Evolutionary conservation across 805 yeast genomes (phyloP), one percentile per base, ranked within the genome.

Genomic region (Yarrowia osloensis): DNA sequence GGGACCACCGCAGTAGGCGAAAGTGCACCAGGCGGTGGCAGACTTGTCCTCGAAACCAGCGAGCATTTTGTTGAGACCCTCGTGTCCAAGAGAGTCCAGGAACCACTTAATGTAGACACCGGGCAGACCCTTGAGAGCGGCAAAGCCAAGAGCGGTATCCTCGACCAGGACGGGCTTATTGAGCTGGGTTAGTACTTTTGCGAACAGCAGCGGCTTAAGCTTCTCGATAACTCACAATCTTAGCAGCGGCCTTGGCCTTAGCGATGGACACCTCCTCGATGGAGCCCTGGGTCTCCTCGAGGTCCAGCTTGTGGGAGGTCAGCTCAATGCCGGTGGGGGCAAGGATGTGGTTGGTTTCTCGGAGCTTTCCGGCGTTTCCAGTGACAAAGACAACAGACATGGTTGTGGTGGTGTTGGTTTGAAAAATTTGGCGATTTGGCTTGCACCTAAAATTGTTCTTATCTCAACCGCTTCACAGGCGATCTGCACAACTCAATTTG

Each of bases 21-120:
- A 91, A 0, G 98, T 93, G 72, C 97, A 91, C 62, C 91, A 85
- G 1, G 98, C 97, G 69, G 85, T 83, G 7, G 97, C 99, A 2
- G 86, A 77, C 75, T 91, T 91, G 76, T 91, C 90, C 59, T 88
- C 93, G 75, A 89, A 95, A 40, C 90, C 90, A 69, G 80, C 85
- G 46, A 96, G 80, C 88, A 94, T 83, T 72, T 88, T 86, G 68
- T 87, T 89, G 67, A 94, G 79, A 1, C 94, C 94, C 15, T 84
- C 85, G 35, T 89, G 81, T 0, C 98, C 98, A 70, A 93, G 76
- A 15, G 84, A 78, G 70, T 86, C 80, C 52, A 91, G 83, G 77
- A 95, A 95, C 99, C 99, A 94, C 77, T 94, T 94, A 77, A 87
- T 85, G 71, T 91, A 91, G 0, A 98, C 98, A 26, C 99, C 99